Evolutionary conservation across 805 yeast species (phyloP).

Genomic region (Candida ulmi): DNA sequence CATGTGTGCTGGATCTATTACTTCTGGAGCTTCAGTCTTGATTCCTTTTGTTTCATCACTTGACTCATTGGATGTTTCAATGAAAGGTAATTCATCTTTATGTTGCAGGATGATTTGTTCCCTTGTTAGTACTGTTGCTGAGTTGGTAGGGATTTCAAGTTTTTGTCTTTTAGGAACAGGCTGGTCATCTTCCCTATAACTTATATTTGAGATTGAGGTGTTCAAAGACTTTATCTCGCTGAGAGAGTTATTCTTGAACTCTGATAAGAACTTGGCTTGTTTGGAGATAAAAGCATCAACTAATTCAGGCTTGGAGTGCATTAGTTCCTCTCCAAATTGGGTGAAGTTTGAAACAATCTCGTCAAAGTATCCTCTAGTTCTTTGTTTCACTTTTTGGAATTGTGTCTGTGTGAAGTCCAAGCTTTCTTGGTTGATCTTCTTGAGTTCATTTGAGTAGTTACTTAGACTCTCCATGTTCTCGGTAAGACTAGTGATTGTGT

Average conservation of each 20-base stretch:
- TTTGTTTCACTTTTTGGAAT: conserved; percentile 7
- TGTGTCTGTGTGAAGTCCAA: conserved; percentile 11
- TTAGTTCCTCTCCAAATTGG: conserved; percentile 7
- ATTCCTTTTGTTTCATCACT: neutral
- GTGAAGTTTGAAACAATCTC: conserved; percentile 10
- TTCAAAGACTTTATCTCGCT: conserved; percentile 3
- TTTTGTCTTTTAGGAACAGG: conserved; percentile 19
- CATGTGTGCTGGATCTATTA: conserved; percentile 1
- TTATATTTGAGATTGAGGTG: conserved; percentile 1
- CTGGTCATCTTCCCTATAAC: conserved; percentile 7
- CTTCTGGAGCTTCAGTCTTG: neutral
- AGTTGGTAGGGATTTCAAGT: conserved; percentile 1
- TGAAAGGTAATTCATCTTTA: neutral
- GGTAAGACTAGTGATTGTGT: conserved; percentile 6
- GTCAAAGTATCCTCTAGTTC: conserved; percentile 9
- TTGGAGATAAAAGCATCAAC: conserved; percentile 11
- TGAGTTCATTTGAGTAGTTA: conserved; percentile 7
- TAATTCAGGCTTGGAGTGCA: conserved; percentile 11
- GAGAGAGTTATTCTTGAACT: conserved; percentile 3
- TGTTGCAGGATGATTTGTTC: conserved; percentile 8
- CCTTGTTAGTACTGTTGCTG: conserved; percentile 12
- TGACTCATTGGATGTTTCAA: neutral
- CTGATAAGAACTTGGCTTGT: conserved; percentile 4
- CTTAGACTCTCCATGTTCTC: conserved; percentile 8
- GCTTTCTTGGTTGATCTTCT: conserved; percentile 10